A percentile compares a stretch with the other conserved stretches of the same genome.
phyloP scores from a whole-genome alignment of 2,329 filamentous ascomycete genomes.

The Podosphaera xanthii region DNA sequence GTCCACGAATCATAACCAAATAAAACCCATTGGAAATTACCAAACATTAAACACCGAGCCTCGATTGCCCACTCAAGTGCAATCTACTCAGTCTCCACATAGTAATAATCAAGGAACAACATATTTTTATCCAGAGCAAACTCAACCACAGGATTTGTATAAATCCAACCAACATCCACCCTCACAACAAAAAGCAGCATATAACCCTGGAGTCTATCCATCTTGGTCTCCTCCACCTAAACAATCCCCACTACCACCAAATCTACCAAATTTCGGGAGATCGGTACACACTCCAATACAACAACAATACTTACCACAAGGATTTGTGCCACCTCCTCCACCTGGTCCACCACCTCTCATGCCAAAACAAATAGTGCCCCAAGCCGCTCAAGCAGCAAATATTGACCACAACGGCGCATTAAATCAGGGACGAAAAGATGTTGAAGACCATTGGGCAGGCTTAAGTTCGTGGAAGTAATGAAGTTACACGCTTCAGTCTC shows the following conservation, averaged over 20 bases:
- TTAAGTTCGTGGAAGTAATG: slow-evolving; percentile 19
- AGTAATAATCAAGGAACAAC: slow-evolving; percentile 8
- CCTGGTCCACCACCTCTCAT: slow-evolving; percentile 34
- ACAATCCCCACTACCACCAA: slow-evolving; percentile 21
- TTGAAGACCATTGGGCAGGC: slow-evolving; percentile 44
- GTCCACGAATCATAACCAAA: slow-evolving; percentile 19
- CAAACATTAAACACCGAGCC: slow-evolving; percentile 23
- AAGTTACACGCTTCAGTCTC: no score
- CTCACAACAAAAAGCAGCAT: slow-evolving; percentile 24
- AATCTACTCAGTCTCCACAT: not conserved
- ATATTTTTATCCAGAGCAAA: slow-evolving; percentile 22
- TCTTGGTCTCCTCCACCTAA: slow-evolving; percentile 38
- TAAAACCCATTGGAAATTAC: slow-evolving; percentile 33
- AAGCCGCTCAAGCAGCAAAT: slow-evolving; percentile 22
- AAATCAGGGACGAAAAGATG: slow-evolving; percentile 17
- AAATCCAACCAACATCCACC: not conserved
- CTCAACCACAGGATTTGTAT: slow-evolving; percentile 10
- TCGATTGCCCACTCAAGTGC: slow-evolving; percentile 16
- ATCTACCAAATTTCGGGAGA: slow-evolving; percentile 10
- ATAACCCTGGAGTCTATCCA: slow-evolving; percentile 18
- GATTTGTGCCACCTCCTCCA: slow-evolving; percentile 44
- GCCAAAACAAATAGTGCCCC: slow-evolving; percentile 27
- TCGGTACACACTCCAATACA: slow-evolving; percentile 16
- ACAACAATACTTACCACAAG: slow-evolving; percentile 28
- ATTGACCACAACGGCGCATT: slow-evolving; percentile 31